A percentile compares a stretch with the other conserved stretches of the same genome.
These are phyloP conservation scores for Piromyces sp. DNA, from an alignment of 192 early-diverging fungal species.

Conservation along the genomic window DNA sequence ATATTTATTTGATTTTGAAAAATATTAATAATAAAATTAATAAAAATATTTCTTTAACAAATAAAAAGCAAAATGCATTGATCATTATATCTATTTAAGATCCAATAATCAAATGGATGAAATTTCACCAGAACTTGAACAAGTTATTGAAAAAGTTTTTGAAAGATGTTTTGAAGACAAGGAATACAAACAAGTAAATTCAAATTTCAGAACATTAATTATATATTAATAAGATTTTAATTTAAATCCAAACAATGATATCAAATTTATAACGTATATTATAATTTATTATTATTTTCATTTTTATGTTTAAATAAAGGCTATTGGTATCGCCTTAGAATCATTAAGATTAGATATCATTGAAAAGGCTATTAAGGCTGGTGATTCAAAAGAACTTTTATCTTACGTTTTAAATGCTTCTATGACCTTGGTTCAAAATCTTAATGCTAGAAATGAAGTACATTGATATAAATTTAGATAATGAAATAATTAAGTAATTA, in stretches of 20 bases:
- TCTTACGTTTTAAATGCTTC: constrained; percentile 69
- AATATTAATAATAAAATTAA: too few relatives aligned
- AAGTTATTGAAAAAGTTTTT: constrained; percentile 91
- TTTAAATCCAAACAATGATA: too few relatives aligned
- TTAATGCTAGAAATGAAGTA: constrained; percentile 68
- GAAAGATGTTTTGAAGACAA: constrained; percentile 67
- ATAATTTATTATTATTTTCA: too few relatives aligned
- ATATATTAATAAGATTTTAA: too few relatives aligned
- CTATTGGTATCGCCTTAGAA: constrained; percentile 91
- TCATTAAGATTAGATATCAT: constrained; percentile 76
- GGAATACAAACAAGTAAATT: constrained; percentile 58
- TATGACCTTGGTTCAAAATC: constrained; percentile 67
- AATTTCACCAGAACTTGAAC: constrained; percentile 67
- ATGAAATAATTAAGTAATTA: too few relatives aligned
- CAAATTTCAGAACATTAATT: background rate
- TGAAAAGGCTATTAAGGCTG: constrained; percentile 56
- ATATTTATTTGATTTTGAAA: too few relatives aligned
- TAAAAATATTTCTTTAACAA: too few relatives aligned
- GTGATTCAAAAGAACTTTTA: constrained; percentile 53
- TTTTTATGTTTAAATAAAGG: constrained; percentile 36
- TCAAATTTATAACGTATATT: background rate
- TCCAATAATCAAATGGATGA: constrained; percentile 19
- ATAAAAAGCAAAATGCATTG: constrained; percentile 64
- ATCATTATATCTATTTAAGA: constrained; percentile 81
- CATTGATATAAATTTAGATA: background rate